Evolutionary conservation across 2,329 filamentous ascomycete genomes (phyloP).

Genomic region (Diaporthe sp.): DNA sequence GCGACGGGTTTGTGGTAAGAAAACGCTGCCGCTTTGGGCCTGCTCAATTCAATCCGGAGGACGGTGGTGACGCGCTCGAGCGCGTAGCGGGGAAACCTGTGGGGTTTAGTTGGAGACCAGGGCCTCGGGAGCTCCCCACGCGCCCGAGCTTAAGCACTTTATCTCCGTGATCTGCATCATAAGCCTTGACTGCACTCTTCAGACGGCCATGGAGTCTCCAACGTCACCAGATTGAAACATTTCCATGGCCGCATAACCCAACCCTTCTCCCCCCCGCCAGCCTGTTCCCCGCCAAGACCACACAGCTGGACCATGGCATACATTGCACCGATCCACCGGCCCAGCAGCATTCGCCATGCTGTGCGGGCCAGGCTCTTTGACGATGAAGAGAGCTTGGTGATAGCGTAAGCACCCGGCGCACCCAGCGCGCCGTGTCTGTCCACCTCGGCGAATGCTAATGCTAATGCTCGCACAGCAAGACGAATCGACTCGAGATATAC

Average conservation of each 20-base stretch:
- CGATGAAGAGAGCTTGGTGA: constrained; percentile 84
- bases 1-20: neutral
- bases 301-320: constrained; percentile 80
- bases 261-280: neutral
- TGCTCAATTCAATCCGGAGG: neutral
- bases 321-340: constrained; percentile 90
- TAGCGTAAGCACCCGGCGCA: constrained; percentile 76
- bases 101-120: neutral
- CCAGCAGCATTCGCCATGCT: constrained; percentile 92
- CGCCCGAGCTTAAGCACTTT: constrained; percentile 27
- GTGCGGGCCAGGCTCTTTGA: constrained; percentile 83
- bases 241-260: constrained; percentile 19
- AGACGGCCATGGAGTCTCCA: constrained; percentile 34
- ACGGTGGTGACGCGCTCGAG: neutral
- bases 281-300: neutral
- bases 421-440: constrained; percentile 4
- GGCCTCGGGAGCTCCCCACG: constrained; percentile 23
- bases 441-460: constrained; percentile 47
- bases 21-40: neutral
- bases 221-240: constrained; percentile 13
- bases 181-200: neutral
- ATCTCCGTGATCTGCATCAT: constrained; percentile 36
- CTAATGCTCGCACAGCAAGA: constrained; percentile 72
- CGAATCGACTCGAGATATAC: constrained; percentile 90
- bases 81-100: constrained; percentile 27